Evolutionary conservation across 1,284 basidiomycete genomes (phyloP).

Genomic region (Bondarzewia mesenterica): DNA sequence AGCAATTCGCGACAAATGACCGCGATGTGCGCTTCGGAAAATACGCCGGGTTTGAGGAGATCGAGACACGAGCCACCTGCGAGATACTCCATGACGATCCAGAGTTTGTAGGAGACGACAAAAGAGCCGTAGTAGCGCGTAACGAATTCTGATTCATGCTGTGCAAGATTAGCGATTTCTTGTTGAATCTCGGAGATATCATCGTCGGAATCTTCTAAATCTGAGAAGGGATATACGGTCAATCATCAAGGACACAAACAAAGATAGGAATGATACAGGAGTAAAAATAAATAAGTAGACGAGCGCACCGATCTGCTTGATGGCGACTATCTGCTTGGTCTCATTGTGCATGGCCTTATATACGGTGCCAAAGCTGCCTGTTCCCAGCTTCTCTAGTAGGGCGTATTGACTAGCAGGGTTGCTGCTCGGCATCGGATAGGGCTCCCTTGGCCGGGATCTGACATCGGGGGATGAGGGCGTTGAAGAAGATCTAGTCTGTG

Average conservation of each 20-base stretch:
- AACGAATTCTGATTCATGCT: conserved; percentile 93
- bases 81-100: conserved; percentile 99
- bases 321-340: conserved; percentile 89
- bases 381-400: conserved; percentile 90
- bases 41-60: conserved; percentile 84
- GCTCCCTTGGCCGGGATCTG: conserved; percentile 34
- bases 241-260: conserved; percentile 7
- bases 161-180: conserved; percentile 92
- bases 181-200: conserved; percentile 97
- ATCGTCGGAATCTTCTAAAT: conserved; percentile 86
- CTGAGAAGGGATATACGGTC: too few species aligned
- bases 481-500: conserved; percentile 9
- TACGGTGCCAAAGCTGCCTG: conserved; percentile 95
- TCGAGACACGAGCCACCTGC: conserved; percentile 98
- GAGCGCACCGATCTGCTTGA: conserved; percentile 89
- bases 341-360: conserved; percentile 96
- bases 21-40: conserved; percentile 90
- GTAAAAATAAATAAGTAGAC: not conserved
- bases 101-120: conserved; percentile 93
- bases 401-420: conserved; percentile 88
- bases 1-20: conserved; percentile 91
- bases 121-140: conserved; percentile 97
- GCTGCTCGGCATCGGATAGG: conserved; percentile 59
- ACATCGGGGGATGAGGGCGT: conserved; percentile 11
- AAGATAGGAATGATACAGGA: conserved; percentile 6